Evolutionary conservation across 176 grass and related monocot species (phyloP).

Genomic region (Oropetium thomaeum): DNA sequence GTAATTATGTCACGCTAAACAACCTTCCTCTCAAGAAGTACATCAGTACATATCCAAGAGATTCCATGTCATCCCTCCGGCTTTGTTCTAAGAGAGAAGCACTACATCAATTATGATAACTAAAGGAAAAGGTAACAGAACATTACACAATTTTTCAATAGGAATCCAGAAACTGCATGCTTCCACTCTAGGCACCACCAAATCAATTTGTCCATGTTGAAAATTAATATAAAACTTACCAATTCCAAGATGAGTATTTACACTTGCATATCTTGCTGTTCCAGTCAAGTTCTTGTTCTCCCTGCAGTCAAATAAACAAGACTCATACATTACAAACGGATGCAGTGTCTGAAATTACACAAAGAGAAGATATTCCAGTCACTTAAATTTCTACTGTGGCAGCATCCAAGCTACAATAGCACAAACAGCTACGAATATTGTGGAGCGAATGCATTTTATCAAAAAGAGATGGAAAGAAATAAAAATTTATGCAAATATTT

Average conservation of each 20-base stretch:
- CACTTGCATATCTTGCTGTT: slow-evolving; percentile 91
- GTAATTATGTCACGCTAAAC: slow-evolving; percentile 4
- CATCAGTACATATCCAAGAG: slow-evolving; percentile 95
- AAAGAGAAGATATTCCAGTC: neutral
- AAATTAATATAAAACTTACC: slow-evolving; percentile 35
- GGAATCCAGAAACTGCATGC: neutral
- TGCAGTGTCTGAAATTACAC: neutral
- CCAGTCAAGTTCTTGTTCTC: slow-evolving; percentile 87
- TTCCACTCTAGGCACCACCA: neutral
- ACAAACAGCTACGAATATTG: neutral
- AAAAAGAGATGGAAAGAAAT: neutral
- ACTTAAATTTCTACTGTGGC: neutral
- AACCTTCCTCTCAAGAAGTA: slow-evolving; percentile 98
- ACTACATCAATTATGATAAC: slow-evolving; percentile 26
- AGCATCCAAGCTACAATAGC: slow-evolving; percentile 1
- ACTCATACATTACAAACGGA: slow-evolving; percentile 4
- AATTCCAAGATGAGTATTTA: slow-evolving; percentile 92
- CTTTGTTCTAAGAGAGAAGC: slow-evolving; percentile 68
- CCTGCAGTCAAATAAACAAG: slow-evolving; percentile 40
- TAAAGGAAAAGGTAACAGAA: neutral
- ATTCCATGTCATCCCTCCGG: slow-evolving; percentile 94
- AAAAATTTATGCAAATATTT: neutral
- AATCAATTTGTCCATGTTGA: slow-evolving; percentile 4
- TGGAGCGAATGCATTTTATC: neutral
- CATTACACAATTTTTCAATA: neutral